Base-by-base conservation (phyloP, 768 basidiomycete genomes). In the Pleurotus tuoliensis region DNA sequence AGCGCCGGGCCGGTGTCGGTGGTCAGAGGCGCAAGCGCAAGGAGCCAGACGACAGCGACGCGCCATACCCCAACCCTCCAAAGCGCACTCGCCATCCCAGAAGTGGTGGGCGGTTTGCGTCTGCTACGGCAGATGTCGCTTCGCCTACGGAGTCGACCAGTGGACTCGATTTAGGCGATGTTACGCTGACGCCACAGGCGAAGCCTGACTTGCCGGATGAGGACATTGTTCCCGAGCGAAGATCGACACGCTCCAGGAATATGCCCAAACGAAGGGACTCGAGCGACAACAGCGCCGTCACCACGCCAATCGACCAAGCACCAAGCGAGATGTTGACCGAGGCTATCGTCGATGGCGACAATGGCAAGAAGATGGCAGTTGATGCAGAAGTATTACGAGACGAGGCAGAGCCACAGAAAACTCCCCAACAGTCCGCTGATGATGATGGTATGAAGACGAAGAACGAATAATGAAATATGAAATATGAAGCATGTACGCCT, bases 21-120 rank as follows among this genome's bases (percentile, higher is more conserved):
- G 76, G 76, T 24, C 75, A 71, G 12, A 85, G 83, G 65, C 73
- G 87, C 54, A 84, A 79, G 64, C 74, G 86, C 18, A 83, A 73
- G 63, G 84, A 86, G 30, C 67, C 64, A 5, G 86, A 87, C 44
- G 84, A 86, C 46, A 81, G 79, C 11, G 85, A 88, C 59, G 76
- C 80, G 1, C 79, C 82, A n/a, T 88, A 87, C 63, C 38, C 51
- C 7, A 53, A 53, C 41, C 86, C 87, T n/a, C 82, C 86, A 9
- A 88, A 87, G 69, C 78, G 84, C 22, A 75, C 82, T 16, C 79
- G 86, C 24, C 72, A 77, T 55, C 77, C 83, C 5, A 71, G 86
- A 58, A 76, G 76, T 20, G 65, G 68, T 68, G 55, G 47, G 12
- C 25, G 62, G 39, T 27, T 44, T 13, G 15, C 44, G 56, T 34